A percentile compares a stretch with the other conserved stretches of the same genome.
phyloP scores from a whole-genome alignment of 2,329 filamentous ascomycete genomes.

The Davidsoniella neocaledoniae region DNA sequence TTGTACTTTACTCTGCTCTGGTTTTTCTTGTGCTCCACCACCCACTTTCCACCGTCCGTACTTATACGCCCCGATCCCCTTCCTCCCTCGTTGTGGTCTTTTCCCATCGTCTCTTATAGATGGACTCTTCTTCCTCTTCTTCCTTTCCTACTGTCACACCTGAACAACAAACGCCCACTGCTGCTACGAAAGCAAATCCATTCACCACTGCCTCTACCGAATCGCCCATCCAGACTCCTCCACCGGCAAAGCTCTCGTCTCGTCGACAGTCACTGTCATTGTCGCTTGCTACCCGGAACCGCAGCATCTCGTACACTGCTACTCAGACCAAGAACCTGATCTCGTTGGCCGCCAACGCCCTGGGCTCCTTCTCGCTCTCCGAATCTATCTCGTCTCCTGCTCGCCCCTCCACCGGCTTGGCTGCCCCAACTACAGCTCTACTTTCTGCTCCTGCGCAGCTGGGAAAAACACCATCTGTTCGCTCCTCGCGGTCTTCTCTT shows the following conservation, averaged over 20 bases:
- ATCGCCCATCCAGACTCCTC: constrained; percentile 9
- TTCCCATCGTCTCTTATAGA: constrained; percentile 4
- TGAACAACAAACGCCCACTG: constrained; percentile 1
- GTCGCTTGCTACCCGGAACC: constrained; percentile 8
- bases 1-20: not conserved
- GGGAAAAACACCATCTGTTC: constrained; percentile 5
- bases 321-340: constrained; percentile 10
- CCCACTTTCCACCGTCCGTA: constrained; percentile 2
- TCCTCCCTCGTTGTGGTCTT: constrained; percentile 1
- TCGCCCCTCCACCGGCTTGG: constrained; percentile 2
- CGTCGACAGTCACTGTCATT: constrained; percentile 9
- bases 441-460: constrained; percentile 2
- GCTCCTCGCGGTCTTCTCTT: constrained; percentile 9
- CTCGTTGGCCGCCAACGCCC: constrained; percentile 1
- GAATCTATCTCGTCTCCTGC: not conserved
- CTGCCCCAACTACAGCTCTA: constrained; percentile 3
- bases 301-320: constrained; percentile 10
- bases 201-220: not conserved
- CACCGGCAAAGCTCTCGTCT: constrained; percentile 9
- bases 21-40: not conserved
- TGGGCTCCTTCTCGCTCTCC: constrained; percentile 2
- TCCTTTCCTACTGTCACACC: constrained; percentile 1
- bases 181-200: constrained; percentile 1
- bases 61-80: not conserved
- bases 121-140: constrained; percentile 10